phyloP scores from a whole-genome alignment of 176 grass and related monocot species.

The Phragmites australis region DNA sequence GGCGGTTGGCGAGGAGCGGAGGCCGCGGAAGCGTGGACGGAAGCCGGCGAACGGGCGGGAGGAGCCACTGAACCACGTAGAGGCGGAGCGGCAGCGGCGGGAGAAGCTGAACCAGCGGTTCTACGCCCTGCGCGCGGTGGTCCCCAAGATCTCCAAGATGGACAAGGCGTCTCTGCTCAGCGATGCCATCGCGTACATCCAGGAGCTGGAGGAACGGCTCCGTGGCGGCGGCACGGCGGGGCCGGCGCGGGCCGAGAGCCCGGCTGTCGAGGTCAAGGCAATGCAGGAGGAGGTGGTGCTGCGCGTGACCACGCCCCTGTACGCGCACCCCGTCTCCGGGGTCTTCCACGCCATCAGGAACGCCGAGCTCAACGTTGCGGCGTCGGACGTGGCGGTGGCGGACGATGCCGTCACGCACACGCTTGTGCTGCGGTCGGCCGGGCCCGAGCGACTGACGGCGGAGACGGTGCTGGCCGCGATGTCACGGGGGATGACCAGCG shows the following conservation, averaged over 20 bases:
- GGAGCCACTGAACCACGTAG: slow-evolving; percentile 91
- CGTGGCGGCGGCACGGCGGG: slow-evolving; percentile 17
- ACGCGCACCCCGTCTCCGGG: slow-evolving; percentile 55
- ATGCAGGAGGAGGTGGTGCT: slow-evolving; percentile 72
- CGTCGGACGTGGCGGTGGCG: slow-evolving; percentile 53
- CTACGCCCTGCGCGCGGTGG: slow-evolving; percentile 80
- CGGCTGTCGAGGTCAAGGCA: slow-evolving; percentile 61
- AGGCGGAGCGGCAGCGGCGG: slow-evolving; percentile 90
- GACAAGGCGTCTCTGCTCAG: slow-evolving; percentile 88
- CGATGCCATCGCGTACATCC: slow-evolving; percentile 85
- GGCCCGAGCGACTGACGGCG: slow-evolving; percentile 49
- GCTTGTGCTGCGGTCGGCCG: slow-evolving; percentile 61
- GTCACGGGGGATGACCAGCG: slow-evolving; percentile 37
- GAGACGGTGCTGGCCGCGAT: slow-evolving; percentile 62
- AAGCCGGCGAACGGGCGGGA: slow-evolving; percentile 91
- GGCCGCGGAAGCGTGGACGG: slow-evolving; percentile 74
- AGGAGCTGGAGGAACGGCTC: slow-evolving; percentile 69
- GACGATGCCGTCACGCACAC: slow-evolving; percentile 69
- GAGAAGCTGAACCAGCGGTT: slow-evolving; percentile 97
- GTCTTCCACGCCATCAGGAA: slow-evolving; percentile 56
- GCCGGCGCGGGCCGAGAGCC: slow-evolving; percentile 23
- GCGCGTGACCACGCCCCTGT: slow-evolving; percentile 68
- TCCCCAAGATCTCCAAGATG: slow-evolving; percentile 90
- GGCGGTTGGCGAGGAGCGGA: slow-evolving; percentile 43
- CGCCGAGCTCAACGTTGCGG: slow-evolving; percentile 50